Conservation (phyloP, 2,329 filamentous ascomycete genomes). For the Coniella lustricola region DNA sequence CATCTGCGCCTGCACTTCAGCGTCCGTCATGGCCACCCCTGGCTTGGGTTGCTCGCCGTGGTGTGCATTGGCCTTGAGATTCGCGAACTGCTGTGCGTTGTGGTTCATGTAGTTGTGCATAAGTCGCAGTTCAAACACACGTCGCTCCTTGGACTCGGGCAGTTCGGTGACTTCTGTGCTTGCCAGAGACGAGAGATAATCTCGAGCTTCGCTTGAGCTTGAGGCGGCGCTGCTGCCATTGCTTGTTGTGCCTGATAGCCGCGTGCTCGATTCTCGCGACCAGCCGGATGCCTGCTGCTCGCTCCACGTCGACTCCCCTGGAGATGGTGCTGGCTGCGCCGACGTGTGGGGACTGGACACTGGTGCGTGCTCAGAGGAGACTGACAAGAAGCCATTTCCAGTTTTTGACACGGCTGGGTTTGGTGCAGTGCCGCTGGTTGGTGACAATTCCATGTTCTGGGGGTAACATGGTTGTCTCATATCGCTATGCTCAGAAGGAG, state of each 20-base stretch:
- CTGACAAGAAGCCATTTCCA: background rate
- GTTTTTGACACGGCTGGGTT: background rate
- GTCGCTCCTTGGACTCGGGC: slow-evolving; percentile 29
- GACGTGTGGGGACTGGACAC: background rate
- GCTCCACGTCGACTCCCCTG: background rate
- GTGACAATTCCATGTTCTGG: background rate
- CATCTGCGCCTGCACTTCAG: background rate
- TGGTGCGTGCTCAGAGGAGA: background rate
- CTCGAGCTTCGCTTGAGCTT: slow-evolving; percentile 20
- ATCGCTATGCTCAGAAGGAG: slow-evolving; percentile 19
- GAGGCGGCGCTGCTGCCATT: slow-evolving; percentile 2
- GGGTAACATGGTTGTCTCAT: slow-evolving; percentile 16
- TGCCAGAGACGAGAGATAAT: slow-evolving; percentile 12
- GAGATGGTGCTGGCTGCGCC: background rate
- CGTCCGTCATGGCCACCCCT: background rate
- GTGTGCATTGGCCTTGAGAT: background rate
- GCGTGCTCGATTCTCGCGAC: background rate
- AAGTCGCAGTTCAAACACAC: slow-evolving; percentile 30
- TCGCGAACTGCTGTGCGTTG: slow-evolving; percentile 24
- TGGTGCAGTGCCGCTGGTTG: background rate
- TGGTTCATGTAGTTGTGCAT: slow-evolving; percentile 29
- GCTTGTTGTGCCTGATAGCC: slow-evolving; percentile 1
- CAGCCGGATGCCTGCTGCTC: background rate
- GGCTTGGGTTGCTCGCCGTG: slow-evolving; percentile 17
- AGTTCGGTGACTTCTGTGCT: slow-evolving; percentile 20